Conservation (phyloP, 495 filamentous ascomycete genomes). For the Evansstolkia leycettana region DNA sequence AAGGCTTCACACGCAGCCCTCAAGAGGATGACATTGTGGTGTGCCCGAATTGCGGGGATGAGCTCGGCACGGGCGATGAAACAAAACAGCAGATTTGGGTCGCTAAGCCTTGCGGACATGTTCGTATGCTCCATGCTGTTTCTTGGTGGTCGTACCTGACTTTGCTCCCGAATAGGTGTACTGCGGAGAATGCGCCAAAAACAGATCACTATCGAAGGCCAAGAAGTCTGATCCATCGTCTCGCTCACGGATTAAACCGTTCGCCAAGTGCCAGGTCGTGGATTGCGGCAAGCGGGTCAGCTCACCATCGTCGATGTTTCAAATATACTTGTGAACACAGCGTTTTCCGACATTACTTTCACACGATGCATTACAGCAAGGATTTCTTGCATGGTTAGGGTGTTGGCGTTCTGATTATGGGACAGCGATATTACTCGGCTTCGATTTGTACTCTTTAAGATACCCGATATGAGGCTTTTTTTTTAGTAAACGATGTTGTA, state of each 20-base stretch:
- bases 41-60: constrained; percentile 61
- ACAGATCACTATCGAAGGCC: constrained; percentile 30
- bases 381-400: background rate
- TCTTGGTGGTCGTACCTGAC: background rate
- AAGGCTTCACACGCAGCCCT: constrained; percentile 54
- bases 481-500: too few species aligned
- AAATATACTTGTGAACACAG: constrained; percentile 31
- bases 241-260: constrained; percentile 21
- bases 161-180: constrained; percentile 42
- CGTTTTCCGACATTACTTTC: too few species aligned
- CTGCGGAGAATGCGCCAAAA: constrained; percentile 52
- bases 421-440: background rate
- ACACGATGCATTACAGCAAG: too few species aligned
- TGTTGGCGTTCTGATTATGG: background rate
- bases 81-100: constrained; percentile 60
- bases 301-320: constrained; percentile 28
- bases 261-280: constrained; percentile 38
- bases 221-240: constrained; percentile 15
- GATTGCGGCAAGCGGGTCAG: constrained; percentile 32
- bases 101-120: constrained; percentile 63
- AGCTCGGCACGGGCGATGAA: constrained; percentile 50
- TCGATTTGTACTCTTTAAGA: too few species aligned
- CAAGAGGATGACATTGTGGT: constrained; percentile 50
- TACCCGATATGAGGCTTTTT: too few species aligned
- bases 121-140: constrained; percentile 28